Evolutionary conservation across 441 rosid species (phyloP), one percentile per base, ranked within the genome.

Genomic region (Gossypium gossypioides): DNA sequence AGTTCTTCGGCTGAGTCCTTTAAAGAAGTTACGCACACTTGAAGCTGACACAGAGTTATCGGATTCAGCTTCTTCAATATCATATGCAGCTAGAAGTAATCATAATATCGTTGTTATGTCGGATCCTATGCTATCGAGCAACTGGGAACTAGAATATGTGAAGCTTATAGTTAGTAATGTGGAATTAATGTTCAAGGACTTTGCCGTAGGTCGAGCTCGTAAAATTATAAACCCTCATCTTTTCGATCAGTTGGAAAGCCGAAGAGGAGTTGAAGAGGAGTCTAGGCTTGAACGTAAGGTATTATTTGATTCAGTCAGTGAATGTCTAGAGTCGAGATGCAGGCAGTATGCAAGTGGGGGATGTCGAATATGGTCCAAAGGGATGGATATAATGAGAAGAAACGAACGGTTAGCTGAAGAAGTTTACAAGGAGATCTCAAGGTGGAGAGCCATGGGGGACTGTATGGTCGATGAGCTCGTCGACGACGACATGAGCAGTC

Each of bases 401-500:
- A 86, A 87, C 52, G 88, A 78, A 4, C 9, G 74, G 82, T 76
- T 96, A n/a, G 93, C 89, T 1, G 88, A 85, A 79, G 92, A 91
- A 80, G 68, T 96, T 71, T 85, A 80, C 74, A 90, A 82, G 77
- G 97, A 93, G 81, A 88, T 93, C 15, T 76, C 79, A 16, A 83
- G 77, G 37, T 84, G 89, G 90, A 85, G 78, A 83, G 81, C 76
- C 57, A 84, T 90, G 92, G 84, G 88, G 61, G 92, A 93, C 57
- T 86, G 87, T 72, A 88, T 88, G 94, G 96, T 93, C 22, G 98
- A 96, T 22, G 96, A 93, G 79, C 89, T 93, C 42, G 97, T 96
- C 29, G 92, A 91, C 82, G 84, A 88, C 78, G 98, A 93, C 72
- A 96, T 93, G 99, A 87, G 96, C 81, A 79, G 78, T 68, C 88